phyloP scores from a whole-genome alignment of 228 moss, liverwort and hornwort species.

The Sphagnum magellanicum region DNA sequence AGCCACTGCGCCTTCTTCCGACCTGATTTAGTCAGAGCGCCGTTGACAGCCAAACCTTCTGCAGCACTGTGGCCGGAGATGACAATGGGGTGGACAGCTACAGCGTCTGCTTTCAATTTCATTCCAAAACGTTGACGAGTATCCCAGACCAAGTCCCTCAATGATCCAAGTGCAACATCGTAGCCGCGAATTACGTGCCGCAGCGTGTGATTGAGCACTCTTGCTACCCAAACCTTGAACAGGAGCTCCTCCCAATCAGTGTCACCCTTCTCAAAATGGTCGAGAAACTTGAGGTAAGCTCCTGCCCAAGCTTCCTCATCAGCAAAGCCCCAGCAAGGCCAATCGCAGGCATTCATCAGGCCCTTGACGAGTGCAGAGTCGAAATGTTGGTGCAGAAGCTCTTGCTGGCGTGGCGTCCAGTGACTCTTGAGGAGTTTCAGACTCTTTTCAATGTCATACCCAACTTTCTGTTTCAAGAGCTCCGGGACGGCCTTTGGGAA shows the following conservation, averaged over 20 bases:
- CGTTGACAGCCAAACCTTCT: slow-evolving; percentile 22
- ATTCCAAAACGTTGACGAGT: slow-evolving; percentile 17
- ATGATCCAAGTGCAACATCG: slow-evolving; percentile 24
- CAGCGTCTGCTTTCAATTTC: background rate
- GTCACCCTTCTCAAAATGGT: slow-evolving; percentile 42
- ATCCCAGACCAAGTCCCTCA: slow-evolving; percentile 33
- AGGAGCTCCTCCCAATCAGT: slow-evolving; percentile 41
- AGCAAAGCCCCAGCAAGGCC: slow-evolving; percentile 42
- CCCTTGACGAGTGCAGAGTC: slow-evolving; percentile 35
- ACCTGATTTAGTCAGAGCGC: slow-evolving; percentile 11
- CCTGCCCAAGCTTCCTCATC: slow-evolving; percentile 33
- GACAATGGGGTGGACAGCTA: slow-evolving; percentile 9
- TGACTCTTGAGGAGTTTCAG: slow-evolving; percentile 21
- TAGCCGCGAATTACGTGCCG: slow-evolving; percentile 37
- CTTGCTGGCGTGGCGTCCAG: slow-evolving; percentile 29
- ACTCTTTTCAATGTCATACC: slow-evolving; percentile 39
- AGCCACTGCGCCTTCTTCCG: slow-evolving; percentile 28
- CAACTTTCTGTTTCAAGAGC: slow-evolving; percentile 28
- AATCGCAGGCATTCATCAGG: slow-evolving; percentile 20
- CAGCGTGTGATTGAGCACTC: slow-evolving; percentile 36
- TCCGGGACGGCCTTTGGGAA: slow-evolving; percentile 24
- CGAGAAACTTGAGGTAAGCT: slow-evolving; percentile 28
- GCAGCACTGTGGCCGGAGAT: slow-evolving; percentile 21
- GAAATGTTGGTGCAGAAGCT: slow-evolving; percentile 37
- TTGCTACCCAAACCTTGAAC: slow-evolving; percentile 34